Evolutionary conservation across 805 yeast genomes (phyloP).

Genomic region (Myxozyma kluyveri): DNA sequence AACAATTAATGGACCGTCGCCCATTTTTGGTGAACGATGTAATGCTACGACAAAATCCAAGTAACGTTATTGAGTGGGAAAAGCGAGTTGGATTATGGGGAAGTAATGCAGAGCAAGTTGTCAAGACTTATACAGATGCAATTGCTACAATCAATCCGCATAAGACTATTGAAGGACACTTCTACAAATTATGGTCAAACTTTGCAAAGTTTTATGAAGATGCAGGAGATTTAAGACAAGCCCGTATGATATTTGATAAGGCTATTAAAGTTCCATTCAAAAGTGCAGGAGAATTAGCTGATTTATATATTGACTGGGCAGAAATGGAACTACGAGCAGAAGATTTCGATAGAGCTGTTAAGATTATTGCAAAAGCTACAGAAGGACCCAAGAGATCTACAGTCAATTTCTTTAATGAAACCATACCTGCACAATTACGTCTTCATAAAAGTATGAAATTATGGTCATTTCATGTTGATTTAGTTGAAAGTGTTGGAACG

Average conservation of each 20-base stretch:
- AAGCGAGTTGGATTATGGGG: constrained; percentile 53
- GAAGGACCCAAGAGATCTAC: constrained; percentile 40
- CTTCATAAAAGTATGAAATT: constrained; percentile 59
- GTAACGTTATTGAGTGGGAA: constrained; percentile 68
- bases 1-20: constrained; percentile 55
- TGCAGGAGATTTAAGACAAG: constrained; percentile 54
- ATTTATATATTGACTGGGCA: constrained; percentile 73
- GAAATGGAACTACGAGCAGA: constrained; percentile 56
- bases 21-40: constrained; percentile 64
- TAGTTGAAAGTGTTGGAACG: constrained; percentile 52
- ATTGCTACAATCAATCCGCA: constrained; percentile 63
- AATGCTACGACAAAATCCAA: constrained; percentile 56
- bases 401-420: constrained; percentile 43
- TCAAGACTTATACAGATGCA: constrained; percentile 63
- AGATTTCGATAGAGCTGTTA: constrained; percentile 47
- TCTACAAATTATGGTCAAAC: constrained; percentile 64
- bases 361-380: constrained; percentile 46
- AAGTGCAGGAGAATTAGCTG: constrained; percentile 60
- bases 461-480: constrained; percentile 73
- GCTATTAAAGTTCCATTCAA: constrained; percentile 70
- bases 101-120: constrained; percentile 43
- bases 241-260: constrained; percentile 59
- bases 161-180: constrained; percentile 40
- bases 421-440: constrained; percentile 54
- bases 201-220: constrained; percentile 66